These are phyloP conservation scores for Crithidia fasciculata DNA, from an alignment of 208 protist species.

Conservation along the genomic window DNA sequence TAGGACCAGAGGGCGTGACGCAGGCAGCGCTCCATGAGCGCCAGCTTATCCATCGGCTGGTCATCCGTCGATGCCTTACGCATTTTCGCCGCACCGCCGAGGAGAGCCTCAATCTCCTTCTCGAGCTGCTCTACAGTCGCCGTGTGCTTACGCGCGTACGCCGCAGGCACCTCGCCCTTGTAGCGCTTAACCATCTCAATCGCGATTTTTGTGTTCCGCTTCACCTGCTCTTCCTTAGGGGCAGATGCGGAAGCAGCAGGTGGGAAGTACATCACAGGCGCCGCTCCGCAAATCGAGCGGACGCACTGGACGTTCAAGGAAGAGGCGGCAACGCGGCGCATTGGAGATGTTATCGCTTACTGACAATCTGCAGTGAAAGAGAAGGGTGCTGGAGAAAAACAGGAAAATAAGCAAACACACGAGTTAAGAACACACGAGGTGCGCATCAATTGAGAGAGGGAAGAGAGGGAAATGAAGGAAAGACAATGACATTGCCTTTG, in stretches of 20 bases:
- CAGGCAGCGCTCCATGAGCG: conserved; percentile 91
- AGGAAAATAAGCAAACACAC: not conserved
- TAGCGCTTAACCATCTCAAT: conserved; percentile 90
- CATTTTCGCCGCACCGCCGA: conserved; percentile 81
- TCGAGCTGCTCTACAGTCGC: conserved; percentile 89
- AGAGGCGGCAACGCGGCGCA: conserved; percentile 69
- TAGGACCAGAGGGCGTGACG: conserved; percentile 92
- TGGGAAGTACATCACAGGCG: conserved; percentile 90
- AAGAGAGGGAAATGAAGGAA: not conserved
- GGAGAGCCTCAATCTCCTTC: conserved; percentile 89
- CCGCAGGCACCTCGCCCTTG: conserved; percentile 73
- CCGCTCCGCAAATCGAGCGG: conserved; percentile 80
- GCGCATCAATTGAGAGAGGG: not conserved
- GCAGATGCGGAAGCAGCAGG: conserved; percentile 37
- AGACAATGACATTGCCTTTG: not conserved
- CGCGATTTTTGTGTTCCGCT: conserved; percentile 90
- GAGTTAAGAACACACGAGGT: not conserved
- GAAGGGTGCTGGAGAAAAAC: conserved; percentile 2
- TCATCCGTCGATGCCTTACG: conserved; percentile 77
- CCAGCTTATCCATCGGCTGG: conserved; percentile 91
- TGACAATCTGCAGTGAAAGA: conserved; percentile 13
- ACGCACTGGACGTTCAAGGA: conserved; percentile 45
- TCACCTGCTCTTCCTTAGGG: conserved; percentile 83
- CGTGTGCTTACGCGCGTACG: conserved; percentile 84
- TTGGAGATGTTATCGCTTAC: conserved; percentile 26